Evolutionary conservation across 2,329 filamentous ascomycete species (phyloP), one percentile per base, ranked within the genome.

Genomic region (Rutstroemia sp.): DNA sequence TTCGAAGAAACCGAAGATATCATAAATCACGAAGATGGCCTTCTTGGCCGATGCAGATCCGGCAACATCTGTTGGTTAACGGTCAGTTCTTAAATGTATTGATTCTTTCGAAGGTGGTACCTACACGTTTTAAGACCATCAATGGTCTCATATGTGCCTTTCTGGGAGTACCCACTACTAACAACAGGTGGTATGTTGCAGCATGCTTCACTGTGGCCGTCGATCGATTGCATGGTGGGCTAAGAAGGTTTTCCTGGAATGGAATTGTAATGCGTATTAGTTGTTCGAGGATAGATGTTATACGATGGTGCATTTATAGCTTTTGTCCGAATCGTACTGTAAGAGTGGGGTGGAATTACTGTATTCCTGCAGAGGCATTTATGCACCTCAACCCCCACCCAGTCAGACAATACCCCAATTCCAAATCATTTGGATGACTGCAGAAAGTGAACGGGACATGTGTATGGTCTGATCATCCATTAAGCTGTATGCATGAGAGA

Each of bases 1-100:
- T 38, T 81, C 78, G 66, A 80, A 87, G 78, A 85, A 84, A 64
- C 85, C 83, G 66, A 87, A 86, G 68, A 86, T 85, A 70, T 88
- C 85, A 38, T 61, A 66, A 67, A 86, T 77, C 59, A 78, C 69
- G 54, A 88, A 70, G 52, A 88, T 76, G 51, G 79, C 85, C 70
- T 80, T 83, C 59, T 71, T 72, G 38, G 77, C 72, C 44, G 74
- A 71, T 16, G 68, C 64, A 23, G 78, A 73, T 45, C 77, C 75
- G 12, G 73, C 75, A 16, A 76, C 72, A 61, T 81, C 66, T 67
- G 37, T 16, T 2, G 21, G 6, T 14, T 18, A 21, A 42, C n/a
- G 21, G 37, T 14, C 23, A 5, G 10, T 12, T 5, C n/a, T 10
- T 25, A 37, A 34, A 1, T 12, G 23, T 16, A 9, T 18, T 49